phyloP scores from a whole-genome alignment of 2,329 filamentous ascomycete species.

The Celoporthe dispersa region DNA sequence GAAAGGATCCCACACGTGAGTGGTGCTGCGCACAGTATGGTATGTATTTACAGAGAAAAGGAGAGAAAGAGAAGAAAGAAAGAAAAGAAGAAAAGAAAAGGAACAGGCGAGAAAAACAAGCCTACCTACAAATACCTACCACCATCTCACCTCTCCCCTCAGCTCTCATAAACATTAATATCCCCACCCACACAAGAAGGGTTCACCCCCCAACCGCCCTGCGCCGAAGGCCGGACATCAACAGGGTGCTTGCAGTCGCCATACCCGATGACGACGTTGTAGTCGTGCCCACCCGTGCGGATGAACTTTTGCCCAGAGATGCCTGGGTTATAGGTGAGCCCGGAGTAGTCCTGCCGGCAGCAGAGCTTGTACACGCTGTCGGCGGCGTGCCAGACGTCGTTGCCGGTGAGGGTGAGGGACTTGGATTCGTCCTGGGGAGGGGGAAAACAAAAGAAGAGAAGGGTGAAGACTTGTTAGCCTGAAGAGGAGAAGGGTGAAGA shows the following conservation, averaged over 20 bases:
- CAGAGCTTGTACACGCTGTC: slow-evolving; percentile 17
- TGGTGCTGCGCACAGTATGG: no score
- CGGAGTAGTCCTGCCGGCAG: slow-evolving; percentile 13
- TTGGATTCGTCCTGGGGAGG: slow-evolving; percentile 12
- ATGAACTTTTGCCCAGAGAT: slow-evolving; percentile 26
- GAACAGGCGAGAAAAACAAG: not conserved
- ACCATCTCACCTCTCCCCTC: not conserved
- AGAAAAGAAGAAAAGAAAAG: not conserved
- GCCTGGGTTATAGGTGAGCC: slow-evolving; percentile 3
- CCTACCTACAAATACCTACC: not conserved
- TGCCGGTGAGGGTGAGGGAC: not conserved
- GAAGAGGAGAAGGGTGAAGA: not conserved
- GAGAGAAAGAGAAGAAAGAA: not conserved
- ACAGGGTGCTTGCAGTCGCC: slow-evolving; percentile 14
- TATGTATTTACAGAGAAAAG: not conserved
- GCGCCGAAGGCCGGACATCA: slow-evolving; percentile 5
- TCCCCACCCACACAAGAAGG: slow-evolving; percentile 18
- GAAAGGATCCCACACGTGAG: no score
- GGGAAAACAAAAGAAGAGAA: not conserved
- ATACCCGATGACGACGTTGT: slow-evolving; percentile 20
- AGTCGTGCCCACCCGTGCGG: not conserved
- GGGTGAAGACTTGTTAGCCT: not conserved
- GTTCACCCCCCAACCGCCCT: slow-evolving; percentile 19
- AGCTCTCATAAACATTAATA: slow-evolving; percentile 13
- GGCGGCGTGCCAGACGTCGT: slow-evolving; percentile 7